Percentiles rank a stretch among this genome's conserved stretches.
Conservation (phyloP, 108 stramenopile species). For the Nitzschia putrida region DNA sequence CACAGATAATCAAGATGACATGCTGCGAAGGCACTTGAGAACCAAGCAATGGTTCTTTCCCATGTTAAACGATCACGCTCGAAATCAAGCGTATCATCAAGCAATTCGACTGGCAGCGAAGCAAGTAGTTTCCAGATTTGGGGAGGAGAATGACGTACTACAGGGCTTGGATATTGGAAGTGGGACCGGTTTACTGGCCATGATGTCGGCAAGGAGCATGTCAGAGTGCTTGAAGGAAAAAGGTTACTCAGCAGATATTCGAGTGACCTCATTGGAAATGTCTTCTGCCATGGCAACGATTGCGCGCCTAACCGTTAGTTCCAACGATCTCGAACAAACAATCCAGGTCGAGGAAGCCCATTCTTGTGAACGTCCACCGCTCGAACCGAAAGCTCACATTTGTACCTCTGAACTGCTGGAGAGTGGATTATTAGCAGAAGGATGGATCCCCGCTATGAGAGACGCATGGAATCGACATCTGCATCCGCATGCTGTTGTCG, state of each 20-base stretch:
- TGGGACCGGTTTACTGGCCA: constrained; percentile 76
- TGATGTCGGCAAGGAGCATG: constrained; percentile 61
- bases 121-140: constrained; percentile 17
- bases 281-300: constrained; percentile 73
- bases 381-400: constrained; percentile 41
- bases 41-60: constrained; percentile 86
- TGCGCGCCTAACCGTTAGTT: constrained; percentile 51
- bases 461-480: constrained; percentile 84
- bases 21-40: constrained; percentile 52
- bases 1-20: not conserved
- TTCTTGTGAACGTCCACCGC: constrained; percentile 54
- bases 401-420: constrained; percentile 87
- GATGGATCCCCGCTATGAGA: constrained; percentile 70
- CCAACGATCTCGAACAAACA: constrained; percentile 35
- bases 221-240: constrained; percentile 2
- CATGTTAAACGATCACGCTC: constrained; percentile 78
- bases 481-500: constrained; percentile 55
- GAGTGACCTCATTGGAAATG: constrained; percentile 73
- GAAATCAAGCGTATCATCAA: constrained; percentile 63
- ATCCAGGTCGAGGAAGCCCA: constrained; percentile 55
- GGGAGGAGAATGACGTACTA: constrained; percentile 8
- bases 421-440: constrained; percentile 78
- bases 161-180: constrained; percentile 76
- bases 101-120: constrained; percentile 58
- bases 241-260: not conserved